Percentiles rank a stretch among this genome's conserved stretches.
These are phyloP conservation scores for Erigeron canadensis DNA, from an alignment of 129 eudicot genomes.

Conservation along the genomic window DNA sequence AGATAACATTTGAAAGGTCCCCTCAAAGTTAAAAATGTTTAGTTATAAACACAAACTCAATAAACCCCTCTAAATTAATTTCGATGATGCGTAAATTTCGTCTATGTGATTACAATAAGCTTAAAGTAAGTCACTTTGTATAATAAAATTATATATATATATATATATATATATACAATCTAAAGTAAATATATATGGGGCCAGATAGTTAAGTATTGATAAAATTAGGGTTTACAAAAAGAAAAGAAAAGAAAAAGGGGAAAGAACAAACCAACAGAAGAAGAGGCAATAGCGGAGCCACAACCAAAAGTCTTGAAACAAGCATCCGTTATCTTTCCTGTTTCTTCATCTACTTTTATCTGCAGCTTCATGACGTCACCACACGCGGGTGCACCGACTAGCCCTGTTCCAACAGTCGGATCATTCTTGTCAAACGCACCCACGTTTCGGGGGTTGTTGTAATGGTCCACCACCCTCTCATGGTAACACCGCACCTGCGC, in stretches of 20 bases:
- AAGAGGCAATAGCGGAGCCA: slow-evolving; percentile 98
- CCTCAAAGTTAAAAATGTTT: not conserved
- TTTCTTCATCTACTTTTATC: slow-evolving; percentile 73
- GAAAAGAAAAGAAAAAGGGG: not conserved
- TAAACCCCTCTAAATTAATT: too few species aligned
- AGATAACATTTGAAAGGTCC: not conserved
- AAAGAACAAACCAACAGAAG: slow-evolving; percentile 79
- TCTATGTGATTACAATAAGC: too few species aligned
- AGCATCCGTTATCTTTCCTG: slow-evolving; percentile 83
- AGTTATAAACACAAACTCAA: not conserved
- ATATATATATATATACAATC: too few species aligned
- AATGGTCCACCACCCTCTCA: slow-evolving; percentile 97
- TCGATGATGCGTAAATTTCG: too few species aligned
- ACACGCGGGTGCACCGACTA: slow-evolving; percentile 98
- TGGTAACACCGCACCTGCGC: slow-evolving; percentile 56
- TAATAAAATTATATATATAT: too few species aligned
- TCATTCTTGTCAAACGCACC: slow-evolving; percentile 95
- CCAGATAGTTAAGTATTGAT: too few species aligned
- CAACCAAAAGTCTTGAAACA: slow-evolving; percentile 94
- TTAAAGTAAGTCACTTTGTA: too few species aligned
- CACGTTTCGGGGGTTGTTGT: slow-evolving; percentile 91
- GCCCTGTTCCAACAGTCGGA: slow-evolving; percentile 89
- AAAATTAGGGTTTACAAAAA: not conserved
- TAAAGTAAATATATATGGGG: too few species aligned
- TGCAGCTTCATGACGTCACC: slow-evolving; percentile 99